These are phyloP conservation scores for Carex scoparia DNA, from an alignment of 176 grass and related monocot species.

Conservation along the genomic window DNA sequence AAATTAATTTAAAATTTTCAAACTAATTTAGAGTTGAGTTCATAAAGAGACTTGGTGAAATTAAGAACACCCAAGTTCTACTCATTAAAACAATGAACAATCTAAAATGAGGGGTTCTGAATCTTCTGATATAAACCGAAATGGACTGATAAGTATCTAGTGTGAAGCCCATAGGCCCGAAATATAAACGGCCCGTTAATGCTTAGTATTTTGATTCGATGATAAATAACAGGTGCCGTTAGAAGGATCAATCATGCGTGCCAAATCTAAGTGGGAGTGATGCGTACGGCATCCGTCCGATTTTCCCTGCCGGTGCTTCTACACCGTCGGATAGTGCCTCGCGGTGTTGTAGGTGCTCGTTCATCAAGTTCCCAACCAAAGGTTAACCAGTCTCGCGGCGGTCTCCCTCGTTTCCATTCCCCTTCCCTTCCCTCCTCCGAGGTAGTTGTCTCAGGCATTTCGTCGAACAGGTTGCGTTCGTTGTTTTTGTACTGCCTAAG, in stretches of 20 bases:
- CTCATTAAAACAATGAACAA: too few relatives aligned
- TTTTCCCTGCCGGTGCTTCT: conserved; percentile 28
- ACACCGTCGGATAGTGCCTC: conserved; percentile 26
- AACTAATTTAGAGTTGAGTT: too few relatives aligned
- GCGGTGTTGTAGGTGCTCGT: not conserved
- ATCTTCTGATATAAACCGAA: too few relatives aligned
- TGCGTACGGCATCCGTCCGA: conserved; percentile 28
- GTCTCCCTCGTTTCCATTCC: conserved; percentile 67
- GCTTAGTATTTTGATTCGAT: not conserved
- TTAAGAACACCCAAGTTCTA: too few relatives aligned
- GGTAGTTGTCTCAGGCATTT: conserved; percentile 42
- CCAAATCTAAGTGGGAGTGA: not conserved
- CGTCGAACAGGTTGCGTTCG: conserved; percentile 23
- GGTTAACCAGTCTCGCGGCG: conserved; percentile 52
- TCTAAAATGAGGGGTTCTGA: too few relatives aligned
- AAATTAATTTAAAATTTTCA: too few relatives aligned
- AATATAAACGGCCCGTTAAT: not conserved
- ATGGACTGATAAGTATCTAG: not conserved
- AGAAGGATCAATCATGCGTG: not conserved
- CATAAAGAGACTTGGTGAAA: too few relatives aligned
- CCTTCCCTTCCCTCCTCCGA: conserved; percentile 56
- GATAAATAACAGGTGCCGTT: too few relatives aligned
- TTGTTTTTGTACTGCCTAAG: not conserved
- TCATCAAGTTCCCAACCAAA: conserved; percentile 33
- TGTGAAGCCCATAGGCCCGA: not conserved